phyloP scores from a whole-genome alignment of 306 rosid species.

The Hippophae rhamnoides region DNA sequence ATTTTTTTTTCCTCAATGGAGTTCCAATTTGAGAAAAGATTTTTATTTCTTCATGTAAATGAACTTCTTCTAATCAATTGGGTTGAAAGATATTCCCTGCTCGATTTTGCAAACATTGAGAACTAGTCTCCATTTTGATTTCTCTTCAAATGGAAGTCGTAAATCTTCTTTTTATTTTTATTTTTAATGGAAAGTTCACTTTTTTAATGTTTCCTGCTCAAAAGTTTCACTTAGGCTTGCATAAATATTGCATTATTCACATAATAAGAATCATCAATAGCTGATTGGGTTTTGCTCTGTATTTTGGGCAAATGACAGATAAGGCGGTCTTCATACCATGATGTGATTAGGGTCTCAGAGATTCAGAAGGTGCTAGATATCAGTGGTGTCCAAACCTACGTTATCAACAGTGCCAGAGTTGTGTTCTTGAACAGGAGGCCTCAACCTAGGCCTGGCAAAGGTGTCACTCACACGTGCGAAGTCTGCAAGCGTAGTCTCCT shows the following conservation, averaged over 20 bases:
- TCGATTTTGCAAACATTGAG: neutral
- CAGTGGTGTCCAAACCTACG: constrained; percentile 87
- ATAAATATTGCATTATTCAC: neutral
- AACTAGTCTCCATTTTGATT: neutral
- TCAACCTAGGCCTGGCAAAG: constrained; percentile 98
- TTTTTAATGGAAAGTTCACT: neutral
- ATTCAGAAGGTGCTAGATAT: constrained; percentile 95
- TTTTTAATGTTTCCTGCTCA: constrained; percentile 3
- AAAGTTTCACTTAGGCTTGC: constrained; percentile 1
- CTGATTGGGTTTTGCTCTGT: constrained; percentile 6
- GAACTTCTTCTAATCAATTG: no score
- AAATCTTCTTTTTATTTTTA: neutral
- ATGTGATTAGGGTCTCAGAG: constrained; percentile 83
- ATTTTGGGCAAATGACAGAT: constrained; percentile 38
- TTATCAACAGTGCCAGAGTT: constrained; percentile 94
- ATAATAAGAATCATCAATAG: neutral
- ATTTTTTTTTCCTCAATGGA: no score
- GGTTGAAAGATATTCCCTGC: neutral
- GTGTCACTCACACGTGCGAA: constrained; percentile 94
- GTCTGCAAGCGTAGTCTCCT: constrained; percentile 97
- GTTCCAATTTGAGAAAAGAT: no score
- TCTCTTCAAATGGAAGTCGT: neutral
- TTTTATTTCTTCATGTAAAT: no score
- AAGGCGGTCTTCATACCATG: constrained; percentile 93
- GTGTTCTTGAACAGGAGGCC: constrained; percentile 95